Conservation (phyloP, 192 early-diverging fungal genomes). For the Dissophora globulifera region DNA sequence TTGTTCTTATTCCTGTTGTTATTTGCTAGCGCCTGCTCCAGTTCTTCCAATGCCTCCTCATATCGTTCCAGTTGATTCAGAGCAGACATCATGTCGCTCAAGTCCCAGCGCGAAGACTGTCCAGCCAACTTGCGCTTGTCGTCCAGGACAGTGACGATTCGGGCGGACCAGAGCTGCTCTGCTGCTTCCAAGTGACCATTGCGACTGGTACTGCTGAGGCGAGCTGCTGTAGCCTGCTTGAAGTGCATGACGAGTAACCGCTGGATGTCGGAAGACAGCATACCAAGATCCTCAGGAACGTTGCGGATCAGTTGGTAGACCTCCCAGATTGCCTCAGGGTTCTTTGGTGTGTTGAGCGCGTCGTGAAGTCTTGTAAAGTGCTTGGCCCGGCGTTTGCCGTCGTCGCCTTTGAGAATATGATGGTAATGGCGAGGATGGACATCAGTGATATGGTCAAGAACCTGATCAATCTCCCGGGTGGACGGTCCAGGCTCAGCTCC, state of each 20-base stretch:
- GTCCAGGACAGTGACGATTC: conserved; percentile 34
- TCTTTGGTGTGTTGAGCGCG: conserved; percentile 20
- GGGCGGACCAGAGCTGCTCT: conserved; percentile 12
- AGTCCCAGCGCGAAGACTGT: conserved; percentile 19
- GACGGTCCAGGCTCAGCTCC: background rate
- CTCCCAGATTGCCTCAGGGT: conserved; percentile 26
- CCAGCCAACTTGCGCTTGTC: conserved; percentile 15
- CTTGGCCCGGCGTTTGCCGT: too few relatives aligned
- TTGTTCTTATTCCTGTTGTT: too few relatives aligned
- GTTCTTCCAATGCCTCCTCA: conserved; percentile 24
- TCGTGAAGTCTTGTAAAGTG: conserved; percentile 21
- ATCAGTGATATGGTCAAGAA: conserved; percentile 20
- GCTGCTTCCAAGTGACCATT: background rate
- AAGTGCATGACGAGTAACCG: conserved; percentile 29
- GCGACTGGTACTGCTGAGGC: background rate
- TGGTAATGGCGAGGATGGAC: conserved; percentile 4
- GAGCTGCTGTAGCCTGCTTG: conserved; percentile 1
- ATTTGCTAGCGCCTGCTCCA: conserved; percentile 12
- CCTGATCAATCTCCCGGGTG: background rate
- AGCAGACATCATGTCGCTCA: conserved; percentile 37
- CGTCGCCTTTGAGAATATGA: background rate
- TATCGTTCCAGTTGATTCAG: conserved; percentile 30
- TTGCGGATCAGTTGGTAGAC: conserved; percentile 30
- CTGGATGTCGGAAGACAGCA: conserved; percentile 12
- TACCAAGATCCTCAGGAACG: background rate